Evolutionary conservation across 2,329 filamentous ascomycete genomes (phyloP), one percentile per base, ranked within the genome.

Genomic region (Sporothrix pallida): DNA sequence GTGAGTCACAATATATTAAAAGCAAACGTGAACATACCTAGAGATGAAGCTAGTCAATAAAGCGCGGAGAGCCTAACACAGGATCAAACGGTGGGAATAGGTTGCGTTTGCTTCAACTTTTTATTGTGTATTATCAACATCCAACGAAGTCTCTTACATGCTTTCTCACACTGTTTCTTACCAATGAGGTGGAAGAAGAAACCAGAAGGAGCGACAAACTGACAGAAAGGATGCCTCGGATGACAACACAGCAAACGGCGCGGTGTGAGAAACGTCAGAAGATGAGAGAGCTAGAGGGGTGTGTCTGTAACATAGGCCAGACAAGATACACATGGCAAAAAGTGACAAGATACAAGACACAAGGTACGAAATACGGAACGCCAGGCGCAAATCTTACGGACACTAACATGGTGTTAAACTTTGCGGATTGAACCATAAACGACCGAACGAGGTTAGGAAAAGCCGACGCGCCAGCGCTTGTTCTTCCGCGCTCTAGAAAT

Each of bases 1-100:
- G 26, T 60, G 56, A 60, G 56, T 60, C 56, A 60, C 56, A 60
- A 60, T 17, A 60, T 60, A 60, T 37, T 37, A 44, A 46, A 50
- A 26, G 20, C 20, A 37, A 52, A 52, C 52, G 20, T 56, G 52
- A 20, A 20, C 9, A 20, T 37, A 20, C n/a, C 7, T n/a, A 20
- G 26, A 37, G 13, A 37, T 37, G 13, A 37, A 23, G 26, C 56
- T 37, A 60, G 56, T 60, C 13, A 10, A 37, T 12, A 13, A 60
- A 17, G 56, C 26, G 26, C 37, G 56, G 56, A n/a, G 56, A 60
- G 13, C 56, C 42, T 37, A 60, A 60, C 56, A 26, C 56, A 37
- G 26, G 37, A 37, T 4, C 13, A 37, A 60, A 37, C 26, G 56
- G 56, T 37, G 31, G 31, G 31, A 37, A 37, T 3, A 37, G 42